A percentile compares a stretch with the other conserved stretches of the same genome.
Conservation (phyloP, 208 protist genomes). For the Wallacemonas sp. region DNA sequence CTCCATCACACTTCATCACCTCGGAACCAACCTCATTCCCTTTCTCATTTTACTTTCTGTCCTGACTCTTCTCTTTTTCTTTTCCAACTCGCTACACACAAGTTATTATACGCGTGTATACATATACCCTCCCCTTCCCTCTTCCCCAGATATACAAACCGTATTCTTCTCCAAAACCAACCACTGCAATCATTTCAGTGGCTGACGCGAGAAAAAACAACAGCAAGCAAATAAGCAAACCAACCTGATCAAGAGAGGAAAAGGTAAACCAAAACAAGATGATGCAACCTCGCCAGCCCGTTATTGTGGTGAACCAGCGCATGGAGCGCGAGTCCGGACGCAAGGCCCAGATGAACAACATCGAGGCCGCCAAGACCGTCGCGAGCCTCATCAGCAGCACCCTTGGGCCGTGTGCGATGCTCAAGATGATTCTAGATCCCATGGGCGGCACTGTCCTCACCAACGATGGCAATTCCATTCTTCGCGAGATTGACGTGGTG, state of each 20-base stretch:
- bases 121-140: neutral
- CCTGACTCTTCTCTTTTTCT: neutral
- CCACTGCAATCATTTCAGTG: too few relatives aligned
- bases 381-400: constrained; percentile 99
- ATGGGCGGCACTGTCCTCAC: constrained; percentile 99
- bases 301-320: constrained; percentile 95
- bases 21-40: neutral
- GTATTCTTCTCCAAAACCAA: too few relatives aligned
- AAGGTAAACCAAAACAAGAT: constrained; percentile 3
- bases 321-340: constrained; percentile 96
- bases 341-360: constrained; percentile 99
- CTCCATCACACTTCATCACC: neutral
- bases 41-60: neutral
- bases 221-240: too few relatives aligned
- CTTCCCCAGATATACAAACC: too few relatives aligned
- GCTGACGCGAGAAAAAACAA: too few relatives aligned
- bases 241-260: neutral
- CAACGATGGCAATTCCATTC: constrained; percentile 99
- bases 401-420: constrained; percentile 99
- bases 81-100: neutral
- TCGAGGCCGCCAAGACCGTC: constrained; percentile 98
- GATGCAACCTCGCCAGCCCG: constrained; percentile 76
- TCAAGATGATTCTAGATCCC: constrained; percentile 99
- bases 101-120: neutral
- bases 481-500: constrained; percentile 99